These are phyloP conservation scores for Lodderomyces theae DNA, from an alignment of 1,139 yeast genomes.

Conservation along the genomic window DNA sequence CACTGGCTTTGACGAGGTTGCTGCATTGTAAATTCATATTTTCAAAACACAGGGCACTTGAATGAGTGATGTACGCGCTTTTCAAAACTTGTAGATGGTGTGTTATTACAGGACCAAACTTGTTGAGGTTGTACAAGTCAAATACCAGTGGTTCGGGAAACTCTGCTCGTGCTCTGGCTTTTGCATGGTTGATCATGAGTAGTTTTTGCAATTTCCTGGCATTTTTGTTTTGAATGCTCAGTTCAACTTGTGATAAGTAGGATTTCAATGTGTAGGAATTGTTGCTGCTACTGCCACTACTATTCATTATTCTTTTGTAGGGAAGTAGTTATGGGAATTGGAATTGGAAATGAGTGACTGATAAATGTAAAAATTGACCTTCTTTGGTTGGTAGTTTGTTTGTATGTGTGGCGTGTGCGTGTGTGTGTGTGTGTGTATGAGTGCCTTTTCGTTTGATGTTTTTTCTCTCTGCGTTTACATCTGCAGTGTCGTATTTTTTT, in stretches of 20 bases:
- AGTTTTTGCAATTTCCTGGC: conserved; percentile 22
- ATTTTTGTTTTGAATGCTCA: conserved; percentile 15
- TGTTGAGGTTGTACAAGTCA: conserved; percentile 39
- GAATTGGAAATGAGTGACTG: not conserved
- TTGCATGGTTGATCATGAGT: conserved; percentile 35
- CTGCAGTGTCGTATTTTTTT: too few species aligned
- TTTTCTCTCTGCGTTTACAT: not conserved
- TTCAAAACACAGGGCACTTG: conserved; percentile 39
- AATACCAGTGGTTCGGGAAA: conserved; percentile 40
- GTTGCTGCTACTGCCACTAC: too few species aligned
- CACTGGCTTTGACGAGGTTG: conserved; percentile 59
- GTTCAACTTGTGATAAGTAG: not conserved
- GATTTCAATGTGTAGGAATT: not conserved
- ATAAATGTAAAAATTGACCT: too few species aligned
- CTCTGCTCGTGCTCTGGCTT: conserved; percentile 20
- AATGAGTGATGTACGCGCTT: conserved; percentile 34
- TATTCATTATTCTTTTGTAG: too few species aligned
- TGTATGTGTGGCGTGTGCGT: too few species aligned
- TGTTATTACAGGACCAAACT: conserved; percentile 34
- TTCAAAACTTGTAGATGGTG: conserved; percentile 38
- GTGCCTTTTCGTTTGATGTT: not conserved
- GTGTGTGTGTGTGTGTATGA: not conserved
- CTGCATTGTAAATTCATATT: conserved; percentile 43
- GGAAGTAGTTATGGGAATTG: too few species aligned
- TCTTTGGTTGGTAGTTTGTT: too few species aligned